These are phyloP conservation scores for Osmanthus fragrans DNA, from an alignment of 257 asterid genomes.

Conservation along the genomic window DNA sequence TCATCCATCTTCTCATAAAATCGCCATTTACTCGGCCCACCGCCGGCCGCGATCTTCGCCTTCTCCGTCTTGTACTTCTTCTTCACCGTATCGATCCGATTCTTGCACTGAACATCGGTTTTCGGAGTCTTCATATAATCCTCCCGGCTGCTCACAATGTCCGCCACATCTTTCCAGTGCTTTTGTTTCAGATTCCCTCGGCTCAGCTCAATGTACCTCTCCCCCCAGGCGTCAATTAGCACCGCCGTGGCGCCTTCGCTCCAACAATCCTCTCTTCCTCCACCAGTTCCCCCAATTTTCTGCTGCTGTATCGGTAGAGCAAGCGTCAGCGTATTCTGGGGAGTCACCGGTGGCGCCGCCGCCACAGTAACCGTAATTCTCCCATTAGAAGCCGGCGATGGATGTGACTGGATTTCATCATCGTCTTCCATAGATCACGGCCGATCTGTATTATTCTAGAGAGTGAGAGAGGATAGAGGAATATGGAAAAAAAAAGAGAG, in stretches of 20 bases:
- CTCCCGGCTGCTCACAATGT: slow-evolving; percentile 40
- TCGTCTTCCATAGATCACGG: no score
- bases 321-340: slow-evolving; percentile 41
- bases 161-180: slow-evolving; percentile 57
- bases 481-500: neutral
- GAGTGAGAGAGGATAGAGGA: no score
- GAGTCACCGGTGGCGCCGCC: neutral
- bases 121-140: slow-evolving; percentile 40
- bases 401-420: no score
- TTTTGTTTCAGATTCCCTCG: slow-evolving; percentile 53
- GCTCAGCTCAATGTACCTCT: slow-evolving; percentile 46
- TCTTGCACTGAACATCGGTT: slow-evolving; percentile 55
- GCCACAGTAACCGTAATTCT: neutral
- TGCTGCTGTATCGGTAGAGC: slow-evolving; percentile 67
- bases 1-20: slow-evolving; percentile 38
- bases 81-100: slow-evolving; percentile 54
- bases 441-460: no score
- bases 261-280: slow-evolving; percentile 91
- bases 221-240: slow-evolving; percentile 58
- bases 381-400: no score
- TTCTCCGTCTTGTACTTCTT: slow-evolving; percentile 55
- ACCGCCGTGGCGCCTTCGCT: slow-evolving; percentile 65
- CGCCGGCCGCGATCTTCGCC: slow-evolving; percentile 39
- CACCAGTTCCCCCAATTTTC: slow-evolving; percentile 39
- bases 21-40: slow-evolving; percentile 49